Percentiles rank a stretch among this genome's conserved stretches.
phyloP scores from a whole-genome alignment of 176 grass and related monocot species.

The Oropetium thomaeum region DNA sequence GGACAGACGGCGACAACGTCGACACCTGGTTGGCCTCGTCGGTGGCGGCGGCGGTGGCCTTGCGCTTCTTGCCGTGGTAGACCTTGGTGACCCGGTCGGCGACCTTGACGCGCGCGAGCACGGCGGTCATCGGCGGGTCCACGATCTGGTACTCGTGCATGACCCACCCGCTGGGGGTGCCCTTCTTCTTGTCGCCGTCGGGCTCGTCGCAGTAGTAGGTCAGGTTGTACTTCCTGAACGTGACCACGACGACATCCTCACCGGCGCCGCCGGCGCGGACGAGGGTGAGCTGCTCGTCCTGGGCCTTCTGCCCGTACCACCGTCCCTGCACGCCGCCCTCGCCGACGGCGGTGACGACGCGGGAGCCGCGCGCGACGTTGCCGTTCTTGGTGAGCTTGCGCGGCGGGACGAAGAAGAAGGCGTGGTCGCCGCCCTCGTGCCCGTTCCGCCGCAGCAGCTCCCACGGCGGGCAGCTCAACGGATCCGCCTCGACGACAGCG shows the following conservation, averaged over 20 bases:
- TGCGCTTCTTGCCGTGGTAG: not conserved
- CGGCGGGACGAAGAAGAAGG: constrained; percentile 11
- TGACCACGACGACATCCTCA: not conserved
- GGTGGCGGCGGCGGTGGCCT: not conserved
- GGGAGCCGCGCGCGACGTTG: not conserved
- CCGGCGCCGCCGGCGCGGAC: not conserved
- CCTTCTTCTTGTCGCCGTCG: not conserved
- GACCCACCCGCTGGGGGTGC: not conserved
- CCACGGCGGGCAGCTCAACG: constrained; percentile 5
- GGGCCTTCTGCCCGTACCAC: not conserved
- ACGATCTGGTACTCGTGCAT: not conserved
- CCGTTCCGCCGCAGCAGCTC: not conserved
- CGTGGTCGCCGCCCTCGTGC: not conserved
- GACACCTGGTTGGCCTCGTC: too few relatives aligned
- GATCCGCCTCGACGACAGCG: constrained; percentile 9
- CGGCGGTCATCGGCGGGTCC: not conserved
- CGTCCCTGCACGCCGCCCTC: not conserved
- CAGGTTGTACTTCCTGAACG: not conserved
- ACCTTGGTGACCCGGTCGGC: not conserved
- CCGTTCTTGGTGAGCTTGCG: not conserved
- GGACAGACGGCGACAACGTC: accelerated
- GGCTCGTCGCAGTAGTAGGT: not conserved
- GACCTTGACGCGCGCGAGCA: not conserved
- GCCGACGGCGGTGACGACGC: too few relatives aligned
- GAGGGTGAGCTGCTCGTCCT: not conserved